Percentiles rank a stretch among this genome's conserved stretches.
These are phyloP conservation scores for baker's yeast (Saccharomyces cerevisiae) DNA, from an alignment of 805 yeast genomes.

Conservation along the genomic window DNA sequence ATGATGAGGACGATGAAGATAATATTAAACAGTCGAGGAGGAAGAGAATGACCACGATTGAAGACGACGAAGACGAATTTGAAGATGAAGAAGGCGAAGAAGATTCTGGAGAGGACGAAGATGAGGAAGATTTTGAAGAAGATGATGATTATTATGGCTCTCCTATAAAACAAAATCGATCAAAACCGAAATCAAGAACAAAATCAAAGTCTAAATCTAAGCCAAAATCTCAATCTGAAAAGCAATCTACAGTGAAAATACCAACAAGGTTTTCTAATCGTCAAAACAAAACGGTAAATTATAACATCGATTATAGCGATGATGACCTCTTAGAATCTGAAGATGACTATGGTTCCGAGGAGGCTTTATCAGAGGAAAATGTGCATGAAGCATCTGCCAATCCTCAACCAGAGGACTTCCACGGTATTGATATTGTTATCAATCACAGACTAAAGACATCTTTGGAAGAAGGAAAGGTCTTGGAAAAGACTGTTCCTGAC, in stretches of 20 bases:
- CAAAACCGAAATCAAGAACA: constrained; percentile 1
- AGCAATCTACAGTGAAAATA: constrained; percentile 15
- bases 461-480: constrained; percentile 11
- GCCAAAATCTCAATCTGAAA: neutral
- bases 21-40: constrained; percentile 15
- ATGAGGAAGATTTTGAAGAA: constrained; percentile 9
- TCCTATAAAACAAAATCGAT: constrained; percentile 6
- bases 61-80: constrained; percentile 23
- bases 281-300: constrained; percentile 56
- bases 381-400: constrained; percentile 22
- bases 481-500: constrained; percentile 31
- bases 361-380: constrained; percentile 2
- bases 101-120: constrained; percentile 24
- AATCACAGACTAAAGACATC: constrained; percentile 23
- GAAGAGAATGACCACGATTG: constrained; percentile 14
- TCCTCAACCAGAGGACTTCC: constrained; percentile 31
- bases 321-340: constrained; percentile 35
- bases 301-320: constrained; percentile 58
- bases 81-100: constrained; percentile 23
- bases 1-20: constrained; percentile 29
- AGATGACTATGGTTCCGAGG: constrained; percentile 13
- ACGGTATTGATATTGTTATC: constrained; percentile 23
- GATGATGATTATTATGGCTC: constrained; percentile 17
- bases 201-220: constrained; percentile 7
- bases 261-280: constrained; percentile 77